Percentiles rank a stretch among this genome's conserved stretches.
phyloP scores from a whole-genome alignment of 345 rosid species.

The Raphanus sativus region DNA sequence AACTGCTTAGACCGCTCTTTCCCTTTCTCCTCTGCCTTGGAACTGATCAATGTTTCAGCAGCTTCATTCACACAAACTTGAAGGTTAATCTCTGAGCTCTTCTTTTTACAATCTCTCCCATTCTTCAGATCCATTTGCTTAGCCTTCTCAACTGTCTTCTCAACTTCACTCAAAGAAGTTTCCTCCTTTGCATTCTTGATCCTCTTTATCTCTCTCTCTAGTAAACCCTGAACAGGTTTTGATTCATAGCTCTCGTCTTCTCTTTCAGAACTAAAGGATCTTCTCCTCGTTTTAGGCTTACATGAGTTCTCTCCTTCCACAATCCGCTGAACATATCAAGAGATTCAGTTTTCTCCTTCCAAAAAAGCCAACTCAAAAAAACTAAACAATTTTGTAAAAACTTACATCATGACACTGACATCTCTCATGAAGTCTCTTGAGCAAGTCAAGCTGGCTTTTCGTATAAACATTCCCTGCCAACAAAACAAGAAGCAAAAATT shows the following conservation, averaged over 20 bases:
- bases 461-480: slow-evolving; percentile 43
- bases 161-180: slow-evolving; percentile 17
- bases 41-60: slow-evolving; percentile 59
- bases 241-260: slow-evolving; percentile 39
- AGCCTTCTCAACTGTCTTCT: slow-evolving; percentile 6
- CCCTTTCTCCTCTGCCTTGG: slow-evolving; percentile 39
- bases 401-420: slow-evolving; percentile 49
- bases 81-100: slow-evolving; percentile 45
- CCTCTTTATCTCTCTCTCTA: slow-evolving; percentile 36
- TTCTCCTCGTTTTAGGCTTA: slow-evolving; percentile 42
- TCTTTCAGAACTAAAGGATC: slow-evolving; percentile 31
- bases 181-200: slow-evolving; percentile 28
- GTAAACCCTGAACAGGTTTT: slow-evolving; percentile 32
- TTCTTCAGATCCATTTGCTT: slow-evolving; percentile 29
- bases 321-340: slow-evolving; percentile 26
- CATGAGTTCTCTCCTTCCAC: slow-evolving; percentile 37
- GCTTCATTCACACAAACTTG: slow-evolving; percentile 52
- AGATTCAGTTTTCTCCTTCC: slow-evolving; percentile 17
- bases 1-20: slow-evolving; percentile 56
- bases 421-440: slow-evolving; percentile 40
- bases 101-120: slow-evolving; percentile 10
- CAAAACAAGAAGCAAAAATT: neutral
- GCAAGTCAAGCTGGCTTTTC: slow-evolving; percentile 44
- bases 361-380: neutral
- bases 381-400: neutral